Conservation (phyloP, 2,329 filamentous ascomycete genomes). For the Hypoxylon sp. region DNA sequence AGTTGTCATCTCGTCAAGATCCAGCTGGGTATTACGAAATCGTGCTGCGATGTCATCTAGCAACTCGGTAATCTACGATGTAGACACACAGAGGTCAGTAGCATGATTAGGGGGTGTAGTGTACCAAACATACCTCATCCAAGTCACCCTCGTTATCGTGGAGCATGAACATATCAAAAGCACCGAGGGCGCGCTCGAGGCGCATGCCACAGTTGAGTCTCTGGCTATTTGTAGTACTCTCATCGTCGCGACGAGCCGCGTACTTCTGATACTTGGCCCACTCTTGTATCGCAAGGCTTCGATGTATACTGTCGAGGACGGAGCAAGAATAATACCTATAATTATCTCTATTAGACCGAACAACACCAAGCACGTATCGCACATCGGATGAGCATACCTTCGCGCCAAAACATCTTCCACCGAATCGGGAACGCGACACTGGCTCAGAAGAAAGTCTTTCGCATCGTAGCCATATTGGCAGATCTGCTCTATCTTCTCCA, state of each 20-base stretch:
- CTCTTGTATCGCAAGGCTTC: conserved; percentile 81
- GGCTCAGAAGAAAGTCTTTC: conserved; percentile 83
- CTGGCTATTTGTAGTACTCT: conserved; percentile 49
- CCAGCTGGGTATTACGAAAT: conserved; percentile 68
- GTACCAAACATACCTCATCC: conserved; percentile 69
- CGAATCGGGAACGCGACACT: conserved; percentile 72
- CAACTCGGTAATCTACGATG: conserved; percentile 68
- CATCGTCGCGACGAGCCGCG: conserved; percentile 49
- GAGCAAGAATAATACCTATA: conserved; percentile 79
- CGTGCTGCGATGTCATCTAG: conserved; percentile 74
- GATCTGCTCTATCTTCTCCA: conserved; percentile 79
- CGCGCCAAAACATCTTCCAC: conserved; percentile 80
- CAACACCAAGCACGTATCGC: conserved; percentile 5
- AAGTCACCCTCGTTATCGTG: conserved; percentile 81
- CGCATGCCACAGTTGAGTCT: conserved; percentile 64
- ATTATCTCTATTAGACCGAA: conserved; percentile 25
- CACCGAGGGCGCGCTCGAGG: conserved; percentile 82
- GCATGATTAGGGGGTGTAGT: background rate
- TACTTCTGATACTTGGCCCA: conserved; percentile 73
- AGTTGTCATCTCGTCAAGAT: conserved; percentile 70
- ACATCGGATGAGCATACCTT: conserved; percentile 55
- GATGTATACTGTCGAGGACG: conserved; percentile 84
- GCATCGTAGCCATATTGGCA: conserved; percentile 84
- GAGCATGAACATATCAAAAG: conserved; percentile 91
- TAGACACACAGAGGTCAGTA: conserved; percentile 15